Percentiles rank a stretch among this genome's conserved stretches.
phyloP scores from a whole-genome alignment of 176 grass and related monocot genomes.

The Phyllostachys edulis region DNA sequence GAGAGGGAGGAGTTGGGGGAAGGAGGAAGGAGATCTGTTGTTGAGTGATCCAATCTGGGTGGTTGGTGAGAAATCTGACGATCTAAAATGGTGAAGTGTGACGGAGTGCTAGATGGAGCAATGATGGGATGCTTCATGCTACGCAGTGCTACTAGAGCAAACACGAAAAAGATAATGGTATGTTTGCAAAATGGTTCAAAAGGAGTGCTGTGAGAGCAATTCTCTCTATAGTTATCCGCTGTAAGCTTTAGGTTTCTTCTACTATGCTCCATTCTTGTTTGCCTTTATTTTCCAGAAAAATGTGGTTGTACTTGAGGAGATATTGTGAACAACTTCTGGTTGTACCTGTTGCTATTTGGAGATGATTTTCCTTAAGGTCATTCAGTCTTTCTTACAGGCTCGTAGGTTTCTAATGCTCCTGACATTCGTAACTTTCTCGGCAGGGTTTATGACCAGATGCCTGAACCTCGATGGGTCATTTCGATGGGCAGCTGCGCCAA shows the following conservation, averaged over 20 bases:
- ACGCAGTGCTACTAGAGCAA: too few relatives aligned
- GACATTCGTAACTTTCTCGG: slow-evolving; percentile 6
- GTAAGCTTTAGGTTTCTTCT: slow-evolving; percentile 1
- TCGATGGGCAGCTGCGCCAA: slow-evolving; percentile 98
- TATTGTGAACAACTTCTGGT: neutral
- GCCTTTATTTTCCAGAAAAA: neutral
- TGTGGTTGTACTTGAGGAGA: neutral
- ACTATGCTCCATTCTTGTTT: neutral
- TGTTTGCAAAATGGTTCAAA: too few relatives aligned
- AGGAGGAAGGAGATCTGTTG: too few relatives aligned
- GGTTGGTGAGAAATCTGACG: too few relatives aligned
- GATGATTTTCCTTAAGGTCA: neutral
- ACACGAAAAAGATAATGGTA: too few relatives aligned
- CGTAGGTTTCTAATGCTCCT: neutral
- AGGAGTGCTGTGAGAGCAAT: too few relatives aligned
- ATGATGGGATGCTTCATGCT: too few relatives aligned
- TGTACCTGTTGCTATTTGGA: neutral
- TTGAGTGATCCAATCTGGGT: too few relatives aligned
- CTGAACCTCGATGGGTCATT: slow-evolving; percentile 93
- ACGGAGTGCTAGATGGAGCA: too few relatives aligned
- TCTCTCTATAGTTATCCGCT: neutral
- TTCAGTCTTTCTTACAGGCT: neutral
- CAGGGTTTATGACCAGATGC: slow-evolving; percentile 98
- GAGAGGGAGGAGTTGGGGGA: too few relatives aligned
- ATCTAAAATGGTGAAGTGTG: too few relatives aligned